Percentiles rank a stretch among this genome's conserved stretches.
These are phyloP conservation scores for Talaromyces atroroseus DNA, from an alignment of 2,329 filamentous ascomycete species.

Conservation along the genomic window DNA sequence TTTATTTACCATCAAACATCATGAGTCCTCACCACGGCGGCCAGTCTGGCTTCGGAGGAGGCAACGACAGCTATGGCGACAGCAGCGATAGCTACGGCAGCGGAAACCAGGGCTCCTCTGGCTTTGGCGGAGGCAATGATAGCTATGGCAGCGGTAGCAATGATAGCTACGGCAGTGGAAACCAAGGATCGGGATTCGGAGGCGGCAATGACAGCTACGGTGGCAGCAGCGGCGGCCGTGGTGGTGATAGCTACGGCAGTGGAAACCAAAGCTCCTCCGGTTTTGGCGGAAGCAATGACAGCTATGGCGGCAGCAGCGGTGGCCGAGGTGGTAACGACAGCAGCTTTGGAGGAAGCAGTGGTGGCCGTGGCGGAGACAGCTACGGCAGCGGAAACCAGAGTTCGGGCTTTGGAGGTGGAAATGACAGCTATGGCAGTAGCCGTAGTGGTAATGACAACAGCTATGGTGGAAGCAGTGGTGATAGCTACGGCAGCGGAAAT, in stretches of 20 bases:
- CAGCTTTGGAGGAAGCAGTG: not conserved
- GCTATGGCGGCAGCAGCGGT: not conserved
- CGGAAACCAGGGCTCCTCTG: not conserved
- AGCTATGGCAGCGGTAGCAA: not conserved
- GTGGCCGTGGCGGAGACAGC: not conserved
- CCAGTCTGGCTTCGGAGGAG: constrained; percentile 5
- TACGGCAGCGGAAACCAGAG: not conserved
- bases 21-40: constrained; percentile 8
- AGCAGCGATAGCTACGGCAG: not conserved
- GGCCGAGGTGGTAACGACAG: not conserved
- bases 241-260: not conserved
- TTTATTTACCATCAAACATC: not conserved
- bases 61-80: constrained; percentile 1
- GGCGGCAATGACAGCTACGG: not conserved
- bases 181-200: not conserved
- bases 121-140: not conserved
- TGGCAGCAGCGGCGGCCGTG: not conserved
- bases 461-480: too few species aligned
- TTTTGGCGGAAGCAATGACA: not conserved
- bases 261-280: not conserved
- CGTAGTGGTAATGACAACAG: too few species aligned
- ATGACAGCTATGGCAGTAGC: not conserved
- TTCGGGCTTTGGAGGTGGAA: not conserved
- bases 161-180: not conserved
- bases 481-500: not conserved